Evolutionary conservation across 1,284 basidiomycete species (phyloP), one percentile per base, ranked within the genome.

Genomic region (Ustilago sp.): DNA sequence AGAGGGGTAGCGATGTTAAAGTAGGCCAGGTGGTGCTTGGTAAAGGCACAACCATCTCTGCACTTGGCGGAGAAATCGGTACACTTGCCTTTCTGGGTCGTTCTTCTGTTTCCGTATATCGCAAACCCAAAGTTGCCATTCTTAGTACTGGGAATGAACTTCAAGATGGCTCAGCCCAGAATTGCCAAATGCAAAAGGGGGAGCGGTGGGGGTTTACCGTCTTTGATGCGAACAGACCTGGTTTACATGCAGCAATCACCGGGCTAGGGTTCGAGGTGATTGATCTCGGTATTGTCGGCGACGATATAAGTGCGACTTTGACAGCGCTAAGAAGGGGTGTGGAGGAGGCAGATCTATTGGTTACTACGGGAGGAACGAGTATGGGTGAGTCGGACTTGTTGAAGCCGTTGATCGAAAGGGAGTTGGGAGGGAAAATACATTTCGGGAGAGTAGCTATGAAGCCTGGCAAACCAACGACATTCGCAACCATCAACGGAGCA

Each of bases 361-460:
- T 95, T 11, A 93, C 93, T 0, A 95, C 94, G 0, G 94, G 94
- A 12, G 94, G 94, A 3, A 94, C 94, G 2, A 93, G 92, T 6
- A 95, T 95, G 94, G 94, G 94, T 2, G 90, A 94, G 11, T 90
- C 90, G 1, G 94, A 95, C 84, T 88, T 95, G 34, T 87, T 95
- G 53, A 95, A 95, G 84, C 94, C 94, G 1, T 90, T 94, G 61
- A 91, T 95, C 69, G 94, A 95, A 86, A 89, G 91, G 19, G 88
- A 92, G 36, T 89, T 95, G 56, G 82, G 88, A 13, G 94, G 93
- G 0, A 90, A 89, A 2, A 89, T 94, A 15, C 92, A 94, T 80
- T 94, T 94, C 83, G 93, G 93, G 1, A 88, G 93, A 1, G 88
- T 88, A 13, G 87, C 87, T 2, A 88, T 88, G 87, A 88, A 88